These are phyloP conservation scores for Xylaria arbuscula DNA, from an alignment of 2,329 filamentous ascomycete species.

Conservation along the genomic window DNA sequence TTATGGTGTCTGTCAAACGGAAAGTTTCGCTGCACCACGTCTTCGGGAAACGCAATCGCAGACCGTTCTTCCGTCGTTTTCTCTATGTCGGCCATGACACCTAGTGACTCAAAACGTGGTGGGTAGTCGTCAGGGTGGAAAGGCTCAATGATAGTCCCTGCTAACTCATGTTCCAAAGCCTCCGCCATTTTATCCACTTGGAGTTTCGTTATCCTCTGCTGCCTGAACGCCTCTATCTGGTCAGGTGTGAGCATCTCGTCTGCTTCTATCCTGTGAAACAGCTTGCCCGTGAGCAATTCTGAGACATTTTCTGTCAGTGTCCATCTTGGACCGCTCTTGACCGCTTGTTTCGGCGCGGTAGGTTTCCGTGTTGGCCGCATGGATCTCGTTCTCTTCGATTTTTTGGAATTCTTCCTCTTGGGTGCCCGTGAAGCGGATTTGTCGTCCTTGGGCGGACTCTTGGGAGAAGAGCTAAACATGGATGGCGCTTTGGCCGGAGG, in stretches of 20 bases:
- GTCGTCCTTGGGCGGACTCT: slow-evolving; percentile 18
- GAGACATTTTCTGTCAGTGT: slow-evolving; percentile 66
- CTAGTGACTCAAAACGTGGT: slow-evolving; percentile 56
- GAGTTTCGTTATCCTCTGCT: slow-evolving; percentile 53
- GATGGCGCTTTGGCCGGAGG: slow-evolving; percentile 16
- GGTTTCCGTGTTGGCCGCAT: slow-evolving; percentile 46
- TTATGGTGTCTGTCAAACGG: slow-evolving; percentile 39
- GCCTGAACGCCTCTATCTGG: slow-evolving; percentile 60
- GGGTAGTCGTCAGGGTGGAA: slow-evolving; percentile 63
- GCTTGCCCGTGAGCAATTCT: slow-evolving; percentile 65
- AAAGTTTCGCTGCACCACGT: slow-evolving; percentile 43
- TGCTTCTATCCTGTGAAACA: slow-evolving; percentile 66
- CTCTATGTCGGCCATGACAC: slow-evolving; percentile 48
- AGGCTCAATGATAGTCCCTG: slow-evolving; percentile 59
- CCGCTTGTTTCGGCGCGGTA: slow-evolving; percentile 41
- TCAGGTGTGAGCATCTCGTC: slow-evolving; percentile 69
- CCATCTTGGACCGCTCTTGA: slow-evolving; percentile 59
- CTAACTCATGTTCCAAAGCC: slow-evolving; percentile 49
- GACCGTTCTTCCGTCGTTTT: slow-evolving; percentile 46
- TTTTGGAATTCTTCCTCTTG: slow-evolving; percentile 54
- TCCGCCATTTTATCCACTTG: slow-evolving; percentile 49
- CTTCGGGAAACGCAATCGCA: slow-evolving; percentile 42
- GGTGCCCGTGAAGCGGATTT: slow-evolving; percentile 48
- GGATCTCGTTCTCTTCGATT: slow-evolving; percentile 36
- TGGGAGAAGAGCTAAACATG: slow-evolving; percentile 14